Evolutionary conservation across 148 eudicot species (phyloP), one percentile per base, ranked within the genome.

Genomic region (Oxyria digyna): DNA sequence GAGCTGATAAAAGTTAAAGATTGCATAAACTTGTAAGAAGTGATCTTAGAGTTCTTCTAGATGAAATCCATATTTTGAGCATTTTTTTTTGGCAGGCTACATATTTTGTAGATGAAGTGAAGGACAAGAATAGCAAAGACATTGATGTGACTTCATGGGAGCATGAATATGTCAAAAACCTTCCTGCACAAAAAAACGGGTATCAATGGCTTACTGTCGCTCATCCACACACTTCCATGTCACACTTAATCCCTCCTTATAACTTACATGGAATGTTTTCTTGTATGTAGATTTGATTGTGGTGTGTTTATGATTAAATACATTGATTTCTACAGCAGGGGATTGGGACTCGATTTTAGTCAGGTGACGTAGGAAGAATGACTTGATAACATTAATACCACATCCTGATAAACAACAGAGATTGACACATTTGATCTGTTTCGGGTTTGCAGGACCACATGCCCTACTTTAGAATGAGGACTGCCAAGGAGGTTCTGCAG

Each of bases 291-390:
- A 82, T 94, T 14, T 42, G 98, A 94, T 73, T 94, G 99, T 76
- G 99, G 99, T 43, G 73, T 94, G 79, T 94, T 94, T 79, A 94
- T 94, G 97, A 75, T 94, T 76, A 94, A 94, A 73, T 94, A 90
- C 75, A 81, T 87, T 21, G 99, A 94, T 72, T 94, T 94, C 76
- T 94, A 85, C 75, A 94, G 97, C 82, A 87, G 99, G 74, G 99
- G 81, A 54, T 27, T 88, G 68, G 91, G 90, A 40, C 93, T 94
- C 70, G 79, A 76, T 70, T 90, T 94, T 66, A 74, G 78, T 62
- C 99, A 94, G 99, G 98, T 93, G 17, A 18, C 14, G 20, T 13
- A 45, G 18, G 4, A 45, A 13, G 4, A 3, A 5, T 45, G n/a
- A n/a, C n/a, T n/a, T n/a, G n/a, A n/a, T n/a, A n/a, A n/a, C n/a